Evolutionary conservation across 345 rosid genomes (phyloP), one percentile per base, ranked within the genome.

Genomic region (Eucalyptus camaldulensis): DNA sequence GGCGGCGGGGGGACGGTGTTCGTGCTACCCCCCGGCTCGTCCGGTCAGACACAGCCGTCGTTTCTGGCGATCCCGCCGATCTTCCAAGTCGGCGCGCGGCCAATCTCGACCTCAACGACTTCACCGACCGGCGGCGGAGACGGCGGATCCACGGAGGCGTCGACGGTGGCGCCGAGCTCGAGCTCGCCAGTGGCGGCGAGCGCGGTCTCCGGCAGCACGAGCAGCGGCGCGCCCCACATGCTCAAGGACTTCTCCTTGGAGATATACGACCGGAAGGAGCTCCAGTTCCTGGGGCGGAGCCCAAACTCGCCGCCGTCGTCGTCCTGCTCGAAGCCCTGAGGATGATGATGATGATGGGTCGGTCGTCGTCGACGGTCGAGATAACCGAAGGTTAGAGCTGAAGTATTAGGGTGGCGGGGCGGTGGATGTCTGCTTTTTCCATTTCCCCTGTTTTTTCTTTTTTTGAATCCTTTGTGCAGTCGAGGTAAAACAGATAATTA

Each of bases 251-350:
- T 97, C 89, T 93, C 96, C 27, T 80, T 95, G 94, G 96, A 95
- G 94, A 91, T 95, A 90, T 91, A 90, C 89, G 99, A 95, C 40
- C 95, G 90, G 92, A 94, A 91, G 86, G 97, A 96, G 92, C 96
- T 95, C 89, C 97, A 94, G 89, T 97, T 94, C 88, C 86, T 95
- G 88, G 94, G 94, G 92, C 72, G 91, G 49, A 88, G 85, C 47
- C 85, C 58, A 7, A 76, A 72, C 11, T 86, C 67, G 11, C 43
- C 88, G 49, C 85, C 85, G 27, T 37, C 76, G 37, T 65, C 85
- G 27, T 76, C 85, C 43, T 76, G 85, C 47, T 76, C 85, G 29
- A 76, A 76, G 85, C 85, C 83, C 85, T 76, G 85, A 76, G 81
- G 25, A 69, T 8, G 29, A 62, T 3, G 67, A 27, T 40, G 43